phyloP scores from a whole-genome alignment of 208 protist genomes.

The Leishmania aethiopica region DNA sequence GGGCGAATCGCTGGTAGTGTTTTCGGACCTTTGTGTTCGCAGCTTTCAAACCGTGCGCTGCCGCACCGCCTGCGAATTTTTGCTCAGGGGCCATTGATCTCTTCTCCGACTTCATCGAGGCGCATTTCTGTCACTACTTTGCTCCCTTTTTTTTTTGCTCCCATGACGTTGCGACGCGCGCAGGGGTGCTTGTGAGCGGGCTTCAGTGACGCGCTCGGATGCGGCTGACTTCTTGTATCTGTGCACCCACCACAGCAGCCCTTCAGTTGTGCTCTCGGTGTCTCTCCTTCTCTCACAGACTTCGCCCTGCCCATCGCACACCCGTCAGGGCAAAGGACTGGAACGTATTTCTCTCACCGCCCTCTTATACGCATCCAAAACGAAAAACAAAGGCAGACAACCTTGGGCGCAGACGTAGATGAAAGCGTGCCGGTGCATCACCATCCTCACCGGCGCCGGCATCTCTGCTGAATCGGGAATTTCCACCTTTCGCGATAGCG shows the following conservation, averaged over 20 bases:
- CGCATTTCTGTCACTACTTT: too few species aligned
- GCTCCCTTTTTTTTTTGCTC: neutral
- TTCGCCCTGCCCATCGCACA: neutral
- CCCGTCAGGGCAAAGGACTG: neutral
- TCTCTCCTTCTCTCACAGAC: neutral
- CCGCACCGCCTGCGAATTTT: neutral
- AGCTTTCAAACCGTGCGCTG: neutral
- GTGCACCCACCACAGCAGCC: neutral
- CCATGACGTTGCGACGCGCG: neutral
- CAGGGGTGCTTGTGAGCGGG: neutral
- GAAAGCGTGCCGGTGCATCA: conserved; percentile 45
- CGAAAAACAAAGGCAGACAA: neutral
- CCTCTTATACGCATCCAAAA: neutral
- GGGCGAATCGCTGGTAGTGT: neutral
- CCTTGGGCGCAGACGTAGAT: conserved; percentile 2
- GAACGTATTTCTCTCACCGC: neutral
- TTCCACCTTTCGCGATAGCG: conserved; percentile 53
- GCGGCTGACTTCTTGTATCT: neutral
- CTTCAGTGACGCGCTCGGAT: neutral
- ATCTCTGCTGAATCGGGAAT: conserved; percentile 80
- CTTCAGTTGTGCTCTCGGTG: neutral
- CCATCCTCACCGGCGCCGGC: conserved; percentile 76
- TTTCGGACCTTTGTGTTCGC: neutral
- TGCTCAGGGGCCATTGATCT: neutral
- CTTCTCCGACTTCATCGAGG: neutral